Conservation (phyloP, 1,139 yeast genomes). For the Pichia sp. region DNA sequence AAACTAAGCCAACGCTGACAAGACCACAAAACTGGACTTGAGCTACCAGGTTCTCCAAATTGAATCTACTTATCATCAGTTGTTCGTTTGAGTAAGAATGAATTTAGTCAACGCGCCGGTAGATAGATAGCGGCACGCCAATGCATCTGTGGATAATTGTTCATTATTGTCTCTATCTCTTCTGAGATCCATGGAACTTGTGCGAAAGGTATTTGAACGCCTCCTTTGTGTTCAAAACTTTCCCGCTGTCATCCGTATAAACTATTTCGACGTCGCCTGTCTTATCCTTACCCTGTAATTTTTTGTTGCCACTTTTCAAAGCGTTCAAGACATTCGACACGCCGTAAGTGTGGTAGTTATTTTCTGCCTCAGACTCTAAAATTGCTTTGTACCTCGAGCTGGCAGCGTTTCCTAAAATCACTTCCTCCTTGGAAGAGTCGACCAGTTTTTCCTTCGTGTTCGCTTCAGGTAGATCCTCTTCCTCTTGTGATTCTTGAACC, state of each 20-base stretch:
- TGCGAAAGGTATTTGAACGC: slow-evolving; percentile 86
- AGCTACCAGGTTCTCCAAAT: too few species aligned
- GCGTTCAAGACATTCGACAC: slow-evolving; percentile 10
- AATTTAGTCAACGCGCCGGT: background rate
- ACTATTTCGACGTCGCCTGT: slow-evolving; percentile 55
- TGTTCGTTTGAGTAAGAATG: background rate
- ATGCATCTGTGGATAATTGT: too few species aligned
- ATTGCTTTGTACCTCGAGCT: slow-evolving; percentile 33
- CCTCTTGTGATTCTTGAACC: background rate
- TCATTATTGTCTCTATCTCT: background rate
- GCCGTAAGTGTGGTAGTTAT: slow-evolving; percentile 29
- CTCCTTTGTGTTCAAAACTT: slow-evolving; percentile 59
- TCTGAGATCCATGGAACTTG: slow-evolving; percentile 67
- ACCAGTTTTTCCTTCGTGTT: background rate
- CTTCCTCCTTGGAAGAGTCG: slow-evolving; percentile 16
- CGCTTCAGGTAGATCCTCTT: background rate
- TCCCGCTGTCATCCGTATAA: slow-evolving; percentile 72
- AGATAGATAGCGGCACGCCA: too few species aligned
- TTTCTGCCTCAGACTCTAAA: slow-evolving; percentile 26
- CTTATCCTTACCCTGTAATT: slow-evolving; percentile 25
- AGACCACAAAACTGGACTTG: too few species aligned
- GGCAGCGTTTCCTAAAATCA: slow-evolving; percentile 12
- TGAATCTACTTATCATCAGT: too few species aligned
- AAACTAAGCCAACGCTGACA: too few species aligned
- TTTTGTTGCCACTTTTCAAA: background rate